These are phyloP conservation scores for Penicillium robsamsonii DNA, from an alignment of 495 filamentous ascomycete species.

Conservation along the genomic window DNA sequence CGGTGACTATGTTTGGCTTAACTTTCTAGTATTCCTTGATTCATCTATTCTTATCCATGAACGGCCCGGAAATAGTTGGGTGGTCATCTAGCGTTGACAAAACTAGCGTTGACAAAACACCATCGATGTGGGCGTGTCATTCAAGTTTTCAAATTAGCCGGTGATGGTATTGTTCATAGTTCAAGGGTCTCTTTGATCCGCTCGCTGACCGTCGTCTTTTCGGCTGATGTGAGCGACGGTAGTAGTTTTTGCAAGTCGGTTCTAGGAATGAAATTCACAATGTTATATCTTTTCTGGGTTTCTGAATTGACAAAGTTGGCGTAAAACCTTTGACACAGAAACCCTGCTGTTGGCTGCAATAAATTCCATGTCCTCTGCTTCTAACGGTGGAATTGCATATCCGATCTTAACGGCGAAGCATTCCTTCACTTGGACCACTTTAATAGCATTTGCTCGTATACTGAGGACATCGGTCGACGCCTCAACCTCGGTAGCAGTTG, in stretches of 20 bases:
- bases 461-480: constrained; percentile 18
- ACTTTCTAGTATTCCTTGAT: constrained; percentile 4
- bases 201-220: neutral
- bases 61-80: constrained; percentile 3
- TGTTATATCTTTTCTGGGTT: constrained; percentile 20
- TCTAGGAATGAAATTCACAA: constrained; percentile 25
- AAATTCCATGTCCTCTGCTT: constrained; percentile 27
- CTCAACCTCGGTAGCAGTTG: constrained; percentile 22
- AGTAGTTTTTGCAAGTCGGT: neutral
- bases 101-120: no score
- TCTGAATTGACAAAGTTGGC: constrained; percentile 20
- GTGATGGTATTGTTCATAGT: neutral
- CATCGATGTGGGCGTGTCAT: neutral
- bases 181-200: neutral
- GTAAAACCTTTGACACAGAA: constrained; percentile 22
- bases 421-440: constrained; percentile 23
- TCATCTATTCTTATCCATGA: constrained; percentile 5
- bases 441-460: constrained; percentile 13
- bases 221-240: neutral
- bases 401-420: constrained; percentile 23
- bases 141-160: neutral
- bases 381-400: constrained; percentile 12
- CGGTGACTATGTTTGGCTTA: neutral
- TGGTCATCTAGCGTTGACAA: constrained; percentile 6
- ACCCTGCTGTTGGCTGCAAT: constrained; percentile 21